Evolutionary conservation across 805 yeast genomes (phyloP), one percentile per base, ranked within the genome.

Genomic region (Myxozyma neotropica): DNA sequence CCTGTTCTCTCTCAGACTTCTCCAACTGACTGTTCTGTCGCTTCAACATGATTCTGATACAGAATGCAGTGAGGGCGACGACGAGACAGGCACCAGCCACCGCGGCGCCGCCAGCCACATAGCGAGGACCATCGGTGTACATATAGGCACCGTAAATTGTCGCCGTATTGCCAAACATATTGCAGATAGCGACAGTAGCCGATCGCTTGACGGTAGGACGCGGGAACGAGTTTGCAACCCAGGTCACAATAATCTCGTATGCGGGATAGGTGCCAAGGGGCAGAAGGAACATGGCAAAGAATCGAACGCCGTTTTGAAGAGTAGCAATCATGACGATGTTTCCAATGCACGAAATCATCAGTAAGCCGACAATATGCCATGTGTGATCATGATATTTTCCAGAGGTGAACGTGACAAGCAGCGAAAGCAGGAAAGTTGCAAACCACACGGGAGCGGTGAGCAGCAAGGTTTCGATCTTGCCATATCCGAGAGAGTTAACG

Each of bases 381-480:
- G 64, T 39, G 13, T 66, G 63, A 43, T 54, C 66, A 12, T 52
- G 47, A 26, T 29, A 50, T 7, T 48, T 29, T 19, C 65, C 65
- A 8, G 67, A 63, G 10, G 63, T 56, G 50, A 55, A 53, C 8
- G 67, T 61, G 36, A 43, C 65, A 6, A 80, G 47, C 64, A 77
- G 81, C 1, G 86, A 81, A 4, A 76, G 71, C 13, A 80, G 70
- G 10, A 81, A 85, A 0, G 85, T 83, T 55, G 81, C 67, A 53
- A 80, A 71, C 69, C 83, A 83, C 15, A 85, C 86, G n/a, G 86
- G 87, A 24, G 83, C 85, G 10, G 86, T 81, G 58, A 83, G 74
- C 65, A 81, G 80, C 58, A 83, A 74, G 4, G 85, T 80, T 40
- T 77, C 75, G 47, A 81, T 76, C 53, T 77, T 75, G 67, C 72